These are phyloP conservation scores for Lodderomyces orthopsilosis DNA, from an alignment of 1,139 yeast species.

Conservation along the genomic window DNA sequence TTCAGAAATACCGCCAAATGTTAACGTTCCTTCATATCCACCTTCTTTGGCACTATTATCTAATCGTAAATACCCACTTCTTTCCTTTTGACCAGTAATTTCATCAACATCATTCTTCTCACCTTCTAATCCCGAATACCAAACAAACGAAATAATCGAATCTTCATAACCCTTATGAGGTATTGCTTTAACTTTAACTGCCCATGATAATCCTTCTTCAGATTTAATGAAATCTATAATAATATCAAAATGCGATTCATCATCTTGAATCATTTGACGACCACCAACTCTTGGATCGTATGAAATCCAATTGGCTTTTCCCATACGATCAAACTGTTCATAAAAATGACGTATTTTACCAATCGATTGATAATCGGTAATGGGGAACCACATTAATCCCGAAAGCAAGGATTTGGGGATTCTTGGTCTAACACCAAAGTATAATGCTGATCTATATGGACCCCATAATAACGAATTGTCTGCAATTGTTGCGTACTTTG, in stretches of 20 bases:
- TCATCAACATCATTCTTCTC: conserved; percentile 32
- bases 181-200: conserved; percentile 58
- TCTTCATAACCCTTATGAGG: conserved; percentile 52
- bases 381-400: conserved; percentile 89
- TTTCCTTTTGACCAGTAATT: conserved; percentile 6
- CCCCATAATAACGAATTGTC: conserved; percentile 68
- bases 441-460: conserved; percentile 84
- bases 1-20: conserved; percentile 52
- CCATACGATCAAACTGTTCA: conserved; percentile 70
- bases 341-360: conserved; percentile 71
- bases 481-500: conserved; percentile 25
- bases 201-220: conserved; percentile 76
- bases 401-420: conserved; percentile 72
- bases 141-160: conserved; percentile 61
- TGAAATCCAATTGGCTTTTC: conserved; percentile 78
- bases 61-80: conserved; percentile 33
- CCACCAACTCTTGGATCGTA: conserved; percentile 93
- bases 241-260: conserved; percentile 58
- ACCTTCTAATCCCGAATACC: conserved; percentile 77
- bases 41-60: conserved; percentile 23
- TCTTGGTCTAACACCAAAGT: conserved; percentile 82
- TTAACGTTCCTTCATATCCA: conserved; percentile 37
- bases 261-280: conserved; percentile 68
- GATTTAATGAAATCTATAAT: conserved; percentile 76
- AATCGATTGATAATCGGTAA: conserved; percentile 58